Conservation (phyloP, 2,329 filamentous ascomycete genomes). For the Colletotrichum echinochloae region DNA sequence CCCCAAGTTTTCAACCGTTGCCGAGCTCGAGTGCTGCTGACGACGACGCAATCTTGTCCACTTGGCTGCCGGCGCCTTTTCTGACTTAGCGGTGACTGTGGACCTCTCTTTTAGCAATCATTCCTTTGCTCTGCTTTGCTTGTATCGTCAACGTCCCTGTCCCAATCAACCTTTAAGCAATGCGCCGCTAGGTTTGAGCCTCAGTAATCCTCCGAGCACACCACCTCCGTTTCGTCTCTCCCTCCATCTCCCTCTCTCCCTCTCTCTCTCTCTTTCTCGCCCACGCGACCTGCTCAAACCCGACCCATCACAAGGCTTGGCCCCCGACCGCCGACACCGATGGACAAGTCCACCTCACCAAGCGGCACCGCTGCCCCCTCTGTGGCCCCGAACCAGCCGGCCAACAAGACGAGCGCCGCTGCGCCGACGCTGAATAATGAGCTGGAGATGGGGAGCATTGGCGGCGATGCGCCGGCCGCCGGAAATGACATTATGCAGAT, state of each 20-base stretch:
- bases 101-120: background rate
- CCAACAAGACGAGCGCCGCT: constrained; percentile 65
- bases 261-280: background rate
- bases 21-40: constrained; percentile 35
- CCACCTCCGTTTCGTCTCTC: background rate
- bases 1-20: constrained; percentile 26
- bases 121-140: background rate
- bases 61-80: constrained; percentile 34
- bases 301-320: constrained; percentile 22
- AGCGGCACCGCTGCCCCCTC: constrained; percentile 53
- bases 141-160: background rate
- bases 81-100: background rate
- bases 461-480: constrained; percentile 52
- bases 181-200: constrained; percentile 39
- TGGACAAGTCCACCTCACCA: constrained; percentile 56
- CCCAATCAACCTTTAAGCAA: constrained; percentile 15
- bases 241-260: background rate
- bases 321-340: constrained; percentile 44
- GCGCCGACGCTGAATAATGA: constrained; percentile 69
- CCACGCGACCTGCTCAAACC: background rate
- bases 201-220: constrained; percentile 24
- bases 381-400: constrained; percentile 64
- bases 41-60: constrained; percentile 38
- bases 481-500: constrained; percentile 96
- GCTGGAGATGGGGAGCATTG: constrained; percentile 66